Percentiles rank a stretch among this genome's conserved stretches.
Conservation (phyloP, 306 rosid genomes). For the Carpinus viminea region DNA sequence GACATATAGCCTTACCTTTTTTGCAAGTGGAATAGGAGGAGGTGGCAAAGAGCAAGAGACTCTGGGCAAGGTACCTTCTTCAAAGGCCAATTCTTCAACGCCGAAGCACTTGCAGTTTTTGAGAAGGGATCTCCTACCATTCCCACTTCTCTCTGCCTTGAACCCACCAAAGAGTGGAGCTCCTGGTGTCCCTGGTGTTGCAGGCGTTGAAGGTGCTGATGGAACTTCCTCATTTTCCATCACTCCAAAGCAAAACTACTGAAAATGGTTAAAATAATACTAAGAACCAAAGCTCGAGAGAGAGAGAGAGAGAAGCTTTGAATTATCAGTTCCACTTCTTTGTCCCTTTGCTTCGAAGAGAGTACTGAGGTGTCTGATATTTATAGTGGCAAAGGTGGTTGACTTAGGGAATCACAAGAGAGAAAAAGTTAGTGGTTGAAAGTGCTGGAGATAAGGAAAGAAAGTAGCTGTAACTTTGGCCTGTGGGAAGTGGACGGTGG, state of each 20-base stretch:
- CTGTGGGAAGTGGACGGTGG: conserved; percentile 44
- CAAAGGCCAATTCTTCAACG: conserved; percentile 59
- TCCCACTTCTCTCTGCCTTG: conserved; percentile 42
- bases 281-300: background rate
- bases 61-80: conserved; percentile 66
- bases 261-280: background rate
- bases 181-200: conserved; percentile 81
- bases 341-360: conserved; percentile 29
- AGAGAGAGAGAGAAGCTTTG: background rate
- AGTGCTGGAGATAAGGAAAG: conserved; percentile 14
- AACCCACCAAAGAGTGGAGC: conserved; percentile 72
- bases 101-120: conserved; percentile 58
- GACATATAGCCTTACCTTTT: conserved; percentile 48
- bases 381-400: conserved; percentile 33
- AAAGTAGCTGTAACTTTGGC: background rate
- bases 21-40: conserved; percentile 70
- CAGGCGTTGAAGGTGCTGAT: conserved; percentile 63
- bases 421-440: conserved; percentile 34
- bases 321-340: conserved; percentile 21
- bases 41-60: conserved; percentile 64
- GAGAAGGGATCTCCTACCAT: conserved; percentile 55
- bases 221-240: conserved; percentile 61
- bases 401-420: conserved; percentile 45
- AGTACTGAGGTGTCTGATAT: conserved; percentile 3
- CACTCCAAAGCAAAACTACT: conserved; percentile 17